Base-by-base conservation (phyloP, 2,329 filamentous ascomycete species). In the Aspergillus luchuensis region DNA sequence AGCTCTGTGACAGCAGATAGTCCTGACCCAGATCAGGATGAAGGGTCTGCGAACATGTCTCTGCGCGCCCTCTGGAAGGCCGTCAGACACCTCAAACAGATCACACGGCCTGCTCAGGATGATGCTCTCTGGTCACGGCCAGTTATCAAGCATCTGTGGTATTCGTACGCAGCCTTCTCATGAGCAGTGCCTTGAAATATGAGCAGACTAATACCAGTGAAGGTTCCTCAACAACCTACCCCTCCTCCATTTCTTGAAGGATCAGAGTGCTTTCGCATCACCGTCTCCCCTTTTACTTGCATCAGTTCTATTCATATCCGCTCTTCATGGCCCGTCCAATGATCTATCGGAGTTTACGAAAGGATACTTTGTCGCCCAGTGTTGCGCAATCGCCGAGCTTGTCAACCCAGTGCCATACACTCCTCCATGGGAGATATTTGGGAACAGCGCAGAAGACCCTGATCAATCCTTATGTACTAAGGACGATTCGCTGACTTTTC, bases 301-400 rank as follows among this genome's bases (percentile, higher is more conserved):
- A 17, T 71, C 70, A 21, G 63, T 72, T 47, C 65, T 72, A 11
- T 72, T 71, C 41, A 71, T 72, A 36, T 70, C 70, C 28, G 66
- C 70, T n/a, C 62, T 72, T 2, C 69, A 71, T 36, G 62, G 66
- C 43, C 59, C 57, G 25, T 63, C 62, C 11, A 41, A 59, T 2
- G 68, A 70, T 17, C 45, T 68, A 8, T 59, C 60, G 23, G 65
- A 64, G 6, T 41, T 68, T 10, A 63, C 66, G 17, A 54, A 66
- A 2, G 67, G 66, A 1, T 72, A 72, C 41, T 68, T 71, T 58
- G 57, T 66, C 19, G 66, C 70, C 19, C 71, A 58, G 8, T 68
- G 67, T 36, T 64, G 67, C 50, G 66, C 70, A 33, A 68, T 72
- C 21, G 56, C 69, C 10, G 67, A 71, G 30, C 56, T 71, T 25